phyloP scores from a whole-genome alignment of 1,284 basidiomycete species.

The Marasmius fiardii region DNA sequence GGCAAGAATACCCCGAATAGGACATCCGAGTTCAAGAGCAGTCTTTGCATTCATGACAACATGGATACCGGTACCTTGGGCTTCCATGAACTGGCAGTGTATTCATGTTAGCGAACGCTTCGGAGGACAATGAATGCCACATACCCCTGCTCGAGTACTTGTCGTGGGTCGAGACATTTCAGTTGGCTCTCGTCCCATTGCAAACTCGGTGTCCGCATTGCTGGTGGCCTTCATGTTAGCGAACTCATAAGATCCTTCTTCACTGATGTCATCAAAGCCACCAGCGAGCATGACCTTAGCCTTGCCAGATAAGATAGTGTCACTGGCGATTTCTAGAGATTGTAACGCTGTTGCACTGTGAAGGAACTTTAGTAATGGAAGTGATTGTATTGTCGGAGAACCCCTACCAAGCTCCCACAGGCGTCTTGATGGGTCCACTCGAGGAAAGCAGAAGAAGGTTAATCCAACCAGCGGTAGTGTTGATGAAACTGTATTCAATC shows the following conservation, averaged over 20 bases:
- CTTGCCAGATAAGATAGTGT: constrained; percentile 92
- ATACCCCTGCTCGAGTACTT: constrained; percentile 86
- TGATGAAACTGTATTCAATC: constrained; percentile 73
- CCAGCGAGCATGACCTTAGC: constrained; percentile 99
- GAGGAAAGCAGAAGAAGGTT: constrained; percentile 93
- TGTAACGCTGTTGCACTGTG: constrained; percentile 91
- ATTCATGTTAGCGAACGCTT: constrained; percentile 12
- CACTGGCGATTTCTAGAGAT: constrained; percentile 97
- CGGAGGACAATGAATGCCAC: constrained; percentile 19
- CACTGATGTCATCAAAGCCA: constrained; percentile 96
- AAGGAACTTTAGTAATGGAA: constrained; percentile 4
- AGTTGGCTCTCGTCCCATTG: constrained; percentile 97
- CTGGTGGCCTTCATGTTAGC: constrained; percentile 99
- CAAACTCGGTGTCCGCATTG: constrained; percentile 95
- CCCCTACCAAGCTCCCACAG: constrained; percentile 92
- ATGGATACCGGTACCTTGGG: constrained; percentile 95
- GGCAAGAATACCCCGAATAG: constrained; percentile 90
- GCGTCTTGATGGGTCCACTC: constrained; percentile 96
- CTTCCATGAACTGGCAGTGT: constrained; percentile 83
- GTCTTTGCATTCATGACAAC: constrained; percentile 97
- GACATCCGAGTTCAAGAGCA: constrained; percentile 90
- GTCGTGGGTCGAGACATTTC: constrained; percentile 99
- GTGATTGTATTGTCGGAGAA: not conserved
- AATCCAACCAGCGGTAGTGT: constrained; percentile 97
- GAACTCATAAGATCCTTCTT: constrained; percentile 96